Evolutionary conservation across 176 grass and related monocot species (phyloP), one percentile per base, ranked within the genome.

Genomic region (Bolboschoenus planiculmis): DNA sequence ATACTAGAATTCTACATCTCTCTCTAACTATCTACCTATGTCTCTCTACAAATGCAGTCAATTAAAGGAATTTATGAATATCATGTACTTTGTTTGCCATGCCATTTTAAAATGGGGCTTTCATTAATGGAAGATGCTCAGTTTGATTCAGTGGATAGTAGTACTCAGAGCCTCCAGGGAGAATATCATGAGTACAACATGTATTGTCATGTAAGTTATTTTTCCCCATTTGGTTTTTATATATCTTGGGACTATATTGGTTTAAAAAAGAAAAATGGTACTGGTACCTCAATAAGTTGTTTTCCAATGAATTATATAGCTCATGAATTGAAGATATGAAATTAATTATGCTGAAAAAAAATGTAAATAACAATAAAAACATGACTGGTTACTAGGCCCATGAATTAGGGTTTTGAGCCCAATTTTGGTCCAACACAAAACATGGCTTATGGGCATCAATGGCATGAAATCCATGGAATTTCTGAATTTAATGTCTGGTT

Each of bases 61-160:
- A 89, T 87, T n/a, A 85, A 83, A 63, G 83, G 87, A 58, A 91
- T 94, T 51, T 88, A 89, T 15, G 24, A 24, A 82, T 79, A 89
- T n/a, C 92, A 94, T 36, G 80, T 91, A 55, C 85, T 94, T 61
- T 91, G 70, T 31, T 81, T 88, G 35, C 92, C 85, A 0, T 93
- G 92, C 50, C 74, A 60, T 11, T 89, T 83, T 42, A 54, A 84
- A 24, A 84, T 94, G 86, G 92, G 85, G 43, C 78, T 88, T 81
- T 47, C 80, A n/a, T 8, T 44, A 7, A 78, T 84, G 70, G 85
- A 89, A 81, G 50, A 21, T 27, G 47, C 16, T 59, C 59, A 83
- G 81, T 89, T 87, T 75, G 89, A 91, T 40, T 84, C 50, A 47
- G 42, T 84, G 4, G 72, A 83, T 58, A 81, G 64, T 18, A 39